Evolutionary conservation across 2,329 filamentous ascomycete species (phyloP).

Genomic region (Fusarium illudens): DNA sequence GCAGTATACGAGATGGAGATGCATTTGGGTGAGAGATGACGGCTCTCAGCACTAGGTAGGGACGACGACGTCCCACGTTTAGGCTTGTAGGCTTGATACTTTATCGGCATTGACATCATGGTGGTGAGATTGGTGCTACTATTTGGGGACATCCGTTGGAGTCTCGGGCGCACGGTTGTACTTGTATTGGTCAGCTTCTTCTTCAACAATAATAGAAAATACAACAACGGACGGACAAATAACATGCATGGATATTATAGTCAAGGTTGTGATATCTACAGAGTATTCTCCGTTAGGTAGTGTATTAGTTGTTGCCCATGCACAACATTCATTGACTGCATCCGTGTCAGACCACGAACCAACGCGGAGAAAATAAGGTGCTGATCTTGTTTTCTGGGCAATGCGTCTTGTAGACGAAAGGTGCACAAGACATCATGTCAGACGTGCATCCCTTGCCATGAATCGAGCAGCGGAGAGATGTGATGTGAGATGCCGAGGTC

Average conservation of each 20-base stretch:
- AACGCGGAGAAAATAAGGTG: background rate
- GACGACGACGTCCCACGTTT: background rate
- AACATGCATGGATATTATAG: background rate
- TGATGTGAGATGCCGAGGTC: background rate
- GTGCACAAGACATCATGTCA: background rate
- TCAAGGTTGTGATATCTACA: background rate
- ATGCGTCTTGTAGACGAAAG: background rate
- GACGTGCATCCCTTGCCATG: background rate
- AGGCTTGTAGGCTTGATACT: constrained; percentile 19
- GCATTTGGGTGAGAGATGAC: background rate
- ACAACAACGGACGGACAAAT: background rate
- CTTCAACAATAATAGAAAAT: background rate
- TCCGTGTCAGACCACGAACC: background rate
- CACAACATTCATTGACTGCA: background rate
- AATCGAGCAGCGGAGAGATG: background rate
- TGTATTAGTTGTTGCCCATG: background rate
- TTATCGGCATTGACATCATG: constrained; percentile 33
- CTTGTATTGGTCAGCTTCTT: background rate
- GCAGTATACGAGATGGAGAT: constrained; percentile 12
- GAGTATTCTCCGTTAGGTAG: background rate
- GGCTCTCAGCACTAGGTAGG: background rate
- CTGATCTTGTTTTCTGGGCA: background rate
- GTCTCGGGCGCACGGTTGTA: constrained; percentile 11
- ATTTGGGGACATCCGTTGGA: constrained; percentile 21
- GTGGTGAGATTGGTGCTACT: constrained; percentile 30